Percentiles rank a stretch among this genome's conserved stretches.
Conservation (phyloP, 1,139 yeast species). For the Zygosaccharomyces pseudobailii region DNA sequence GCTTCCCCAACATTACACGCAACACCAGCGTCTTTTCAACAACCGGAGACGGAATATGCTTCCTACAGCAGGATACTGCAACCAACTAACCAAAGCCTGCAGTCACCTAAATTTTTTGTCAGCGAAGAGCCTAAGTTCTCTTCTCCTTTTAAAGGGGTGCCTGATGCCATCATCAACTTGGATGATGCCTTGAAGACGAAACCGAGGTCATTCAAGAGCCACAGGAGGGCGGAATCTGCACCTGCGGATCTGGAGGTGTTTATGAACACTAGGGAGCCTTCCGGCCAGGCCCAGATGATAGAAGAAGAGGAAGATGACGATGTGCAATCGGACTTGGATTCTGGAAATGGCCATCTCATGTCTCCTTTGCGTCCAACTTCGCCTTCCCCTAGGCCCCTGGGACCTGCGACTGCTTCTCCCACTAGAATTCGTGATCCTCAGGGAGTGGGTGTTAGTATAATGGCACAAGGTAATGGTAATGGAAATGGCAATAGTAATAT, state of each 20-base stretch:
- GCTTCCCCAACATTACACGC: constrained; percentile 2
- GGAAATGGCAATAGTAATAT: not conserved
- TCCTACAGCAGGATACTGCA: not conserved
- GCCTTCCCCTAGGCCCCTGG: constrained; percentile 14
- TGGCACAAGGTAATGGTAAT: not conserved
- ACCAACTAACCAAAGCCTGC: not conserved
- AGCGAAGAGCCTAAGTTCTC: constrained; percentile 32
- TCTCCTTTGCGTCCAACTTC: constrained; percentile 29
- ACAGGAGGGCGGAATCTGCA: constrained; percentile 47
- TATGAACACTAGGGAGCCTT: constrained; percentile 7
- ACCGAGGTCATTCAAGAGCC: constrained; percentile 33
- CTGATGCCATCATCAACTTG: constrained; percentile 60
- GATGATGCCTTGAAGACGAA: constrained; percentile 47
- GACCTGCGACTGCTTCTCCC: not conserved
- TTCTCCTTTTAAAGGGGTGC: constrained; percentile 39
- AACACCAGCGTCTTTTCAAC: not conserved
- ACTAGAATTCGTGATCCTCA: not conserved
- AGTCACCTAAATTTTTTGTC: constrained; percentile 28
- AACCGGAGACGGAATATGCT: not conserved
- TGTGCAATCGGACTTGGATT: constrained; percentile 11
- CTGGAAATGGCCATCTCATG: constrained; percentile 12
- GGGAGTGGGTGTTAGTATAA: too few species aligned
- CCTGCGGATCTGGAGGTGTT: constrained; percentile 39
- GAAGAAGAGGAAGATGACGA: constrained; percentile 20
- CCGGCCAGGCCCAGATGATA: constrained; percentile 12